Evolutionary conservation across 495 filamentous ascomycete species (phyloP).

Genomic region (Copromyces sp.): DNA sequence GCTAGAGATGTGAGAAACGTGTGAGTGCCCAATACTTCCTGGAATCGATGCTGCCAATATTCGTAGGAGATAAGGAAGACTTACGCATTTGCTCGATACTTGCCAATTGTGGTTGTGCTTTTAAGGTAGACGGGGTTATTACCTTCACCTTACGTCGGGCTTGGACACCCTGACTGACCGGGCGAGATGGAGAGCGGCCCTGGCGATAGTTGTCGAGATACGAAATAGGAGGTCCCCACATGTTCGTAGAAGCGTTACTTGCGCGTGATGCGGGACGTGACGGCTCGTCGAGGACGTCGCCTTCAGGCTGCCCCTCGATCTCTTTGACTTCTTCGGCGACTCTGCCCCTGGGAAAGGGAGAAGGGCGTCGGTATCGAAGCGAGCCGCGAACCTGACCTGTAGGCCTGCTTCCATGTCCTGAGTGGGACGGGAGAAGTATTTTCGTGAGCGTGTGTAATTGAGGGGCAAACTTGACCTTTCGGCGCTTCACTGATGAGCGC

Average conservation of each 20-base stretch:
- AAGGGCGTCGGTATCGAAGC: neutral
- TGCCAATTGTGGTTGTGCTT: neutral
- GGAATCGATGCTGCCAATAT: neutral
- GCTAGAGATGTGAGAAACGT: neutral
- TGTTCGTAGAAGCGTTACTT: neutral
- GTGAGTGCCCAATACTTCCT: neutral
- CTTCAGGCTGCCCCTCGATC: neutral
- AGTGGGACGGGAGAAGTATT: neutral
- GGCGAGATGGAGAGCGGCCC: neutral
- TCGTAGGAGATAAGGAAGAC: neutral
- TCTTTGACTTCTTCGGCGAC: neutral
- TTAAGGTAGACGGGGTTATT: neutral
- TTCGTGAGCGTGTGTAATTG: neutral
- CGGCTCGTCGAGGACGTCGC: neutral
- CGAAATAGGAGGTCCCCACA: neutral
- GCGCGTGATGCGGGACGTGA: neutral
- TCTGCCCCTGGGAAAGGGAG: neutral
- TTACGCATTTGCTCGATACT: neutral
- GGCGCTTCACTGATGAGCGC: neutral
- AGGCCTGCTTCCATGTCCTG: neutral
- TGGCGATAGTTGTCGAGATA: neutral
- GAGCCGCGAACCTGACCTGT: neutral
- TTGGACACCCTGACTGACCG: neutral
- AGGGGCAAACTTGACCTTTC: neutral
- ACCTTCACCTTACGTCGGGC: neutral